A percentile compares a stretch with the other conserved stretches of the same genome.
These are phyloP conservation scores for Penicillium bialowiezense DNA, from an alignment of 495 filamentous ascomycete genomes.

Conservation along the genomic window DNA sequence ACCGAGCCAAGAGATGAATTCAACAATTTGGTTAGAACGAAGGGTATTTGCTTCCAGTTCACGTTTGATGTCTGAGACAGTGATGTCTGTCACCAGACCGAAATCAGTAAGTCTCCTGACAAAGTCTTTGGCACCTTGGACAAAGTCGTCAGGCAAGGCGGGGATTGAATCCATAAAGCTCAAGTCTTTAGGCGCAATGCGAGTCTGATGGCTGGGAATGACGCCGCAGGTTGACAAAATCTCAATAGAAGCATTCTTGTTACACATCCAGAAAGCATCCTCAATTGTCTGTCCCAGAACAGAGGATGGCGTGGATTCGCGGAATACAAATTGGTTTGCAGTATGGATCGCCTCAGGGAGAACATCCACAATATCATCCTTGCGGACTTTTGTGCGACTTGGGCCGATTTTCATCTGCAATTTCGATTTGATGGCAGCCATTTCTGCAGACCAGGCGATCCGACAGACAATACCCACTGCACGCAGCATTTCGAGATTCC, in stretches of 20 bases:
- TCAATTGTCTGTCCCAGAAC: conserved; percentile 80
- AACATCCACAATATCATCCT: conserved; percentile 60
- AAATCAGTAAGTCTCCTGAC: conserved; percentile 74
- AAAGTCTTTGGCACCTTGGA: conserved; percentile 60
- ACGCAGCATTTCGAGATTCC: conserved; percentile 95
- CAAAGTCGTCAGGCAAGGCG: conserved; percentile 73
- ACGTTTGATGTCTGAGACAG: conserved; percentile 75
- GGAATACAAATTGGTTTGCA: conserved; percentile 72
- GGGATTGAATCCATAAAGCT: conserved; percentile 91
- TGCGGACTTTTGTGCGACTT: conserved; percentile 52
- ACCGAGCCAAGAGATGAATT: conserved; percentile 81
- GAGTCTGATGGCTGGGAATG: conserved; percentile 70
- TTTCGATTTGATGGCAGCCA: conserved; percentile 64
- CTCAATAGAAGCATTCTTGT: conserved; percentile 75
- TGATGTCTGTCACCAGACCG: conserved; percentile 78
- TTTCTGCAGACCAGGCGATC: conserved; percentile 82
- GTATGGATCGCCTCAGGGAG: conserved; percentile 75
- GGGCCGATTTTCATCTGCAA: conserved; percentile 27
- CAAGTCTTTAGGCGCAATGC: conserved; percentile 75
- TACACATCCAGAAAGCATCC: conserved; percentile 92
- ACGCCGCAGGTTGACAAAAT: conserved; percentile 85
- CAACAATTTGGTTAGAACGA: conserved; percentile 65
- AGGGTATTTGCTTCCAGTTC: conserved; percentile 78
- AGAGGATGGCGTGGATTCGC: conserved; percentile 82
- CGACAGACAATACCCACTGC: conserved; percentile 87